Evolutionary conservation across 208 protist species (phyloP).

Genomic region (Borovskyia barvae): DNA sequence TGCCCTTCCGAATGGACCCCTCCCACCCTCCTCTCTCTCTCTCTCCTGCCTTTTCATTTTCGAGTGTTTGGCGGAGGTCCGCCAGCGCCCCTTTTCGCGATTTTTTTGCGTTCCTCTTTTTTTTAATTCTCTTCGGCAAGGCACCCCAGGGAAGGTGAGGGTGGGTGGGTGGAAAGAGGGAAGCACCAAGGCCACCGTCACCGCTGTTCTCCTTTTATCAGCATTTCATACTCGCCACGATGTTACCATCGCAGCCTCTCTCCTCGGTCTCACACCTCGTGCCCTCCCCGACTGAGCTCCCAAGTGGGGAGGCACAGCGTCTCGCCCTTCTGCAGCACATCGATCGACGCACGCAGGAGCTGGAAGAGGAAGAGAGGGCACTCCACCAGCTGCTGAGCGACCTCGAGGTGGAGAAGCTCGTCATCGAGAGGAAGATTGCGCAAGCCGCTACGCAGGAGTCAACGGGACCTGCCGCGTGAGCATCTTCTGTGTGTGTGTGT

Average conservation of each 20-base stretch:
- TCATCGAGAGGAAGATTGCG: constrained; percentile 16
- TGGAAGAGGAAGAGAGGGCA: constrained; percentile 49
- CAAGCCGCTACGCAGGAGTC: neutral
- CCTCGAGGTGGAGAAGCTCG: constrained; percentile 23
- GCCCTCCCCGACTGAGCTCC: neutral
- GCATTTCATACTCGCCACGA: neutral
- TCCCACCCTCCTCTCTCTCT: no score
- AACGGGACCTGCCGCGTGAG: neutral
- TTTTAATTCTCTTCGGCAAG: no score
- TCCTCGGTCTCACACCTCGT: neutral
- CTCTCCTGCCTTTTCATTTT: no score
- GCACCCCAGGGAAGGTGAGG: no score
- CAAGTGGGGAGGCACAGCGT: neutral
- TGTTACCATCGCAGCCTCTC: constrained; percentile 1
- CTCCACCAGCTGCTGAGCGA: constrained; percentile 42
- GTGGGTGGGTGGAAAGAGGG: no score
- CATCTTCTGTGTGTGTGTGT: neutral
- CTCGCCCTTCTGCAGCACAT: constrained; percentile 17
- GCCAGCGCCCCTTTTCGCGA: no score
- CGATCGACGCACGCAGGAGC: constrained; percentile 34
- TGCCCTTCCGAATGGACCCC: no score
- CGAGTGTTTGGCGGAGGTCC: no score
- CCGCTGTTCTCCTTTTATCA: neutral
- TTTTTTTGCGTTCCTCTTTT: no score
- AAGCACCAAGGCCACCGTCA: neutral